Evolutionary conservation across 1,139 yeast genomes (phyloP).

Genomic region (Nakaseomyces kungkrabaensis): DNA sequence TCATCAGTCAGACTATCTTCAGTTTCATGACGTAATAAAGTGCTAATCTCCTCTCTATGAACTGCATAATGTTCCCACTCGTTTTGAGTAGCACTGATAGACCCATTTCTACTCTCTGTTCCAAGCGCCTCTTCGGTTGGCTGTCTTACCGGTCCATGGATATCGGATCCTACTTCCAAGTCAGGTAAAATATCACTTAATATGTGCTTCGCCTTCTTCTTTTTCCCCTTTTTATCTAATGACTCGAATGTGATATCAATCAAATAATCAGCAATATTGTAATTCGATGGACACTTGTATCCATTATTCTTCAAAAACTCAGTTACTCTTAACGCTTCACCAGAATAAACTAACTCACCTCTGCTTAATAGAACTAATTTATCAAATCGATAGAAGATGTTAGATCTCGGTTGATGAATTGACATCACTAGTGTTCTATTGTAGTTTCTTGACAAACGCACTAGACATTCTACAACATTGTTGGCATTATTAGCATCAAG

Average conservation of each 20-base stretch:
- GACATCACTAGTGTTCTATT: constrained; percentile 85
- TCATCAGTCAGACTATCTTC: constrained; percentile 2
- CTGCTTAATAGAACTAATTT: constrained; percentile 69
- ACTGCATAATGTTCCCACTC: constrained; percentile 88
- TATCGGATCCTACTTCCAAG: neutral
- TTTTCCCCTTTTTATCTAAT: constrained; percentile 10
- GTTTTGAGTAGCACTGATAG: constrained; percentile 43
- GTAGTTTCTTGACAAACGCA: constrained; percentile 66
- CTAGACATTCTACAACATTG: constrained; percentile 79
- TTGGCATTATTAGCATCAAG: constrained; percentile 88
- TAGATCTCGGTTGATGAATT: constrained; percentile 96
- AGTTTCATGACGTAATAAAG: constrained; percentile 30
- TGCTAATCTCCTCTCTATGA: constrained; percentile 61
- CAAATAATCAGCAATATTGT: constrained; percentile 86
- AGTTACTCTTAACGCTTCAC: constrained; percentile 60
- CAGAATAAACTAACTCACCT: constrained; percentile 82
- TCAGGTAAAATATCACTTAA: neutral
- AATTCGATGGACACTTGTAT: constrained; percentile 75
- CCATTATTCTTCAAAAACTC: constrained; percentile 72
- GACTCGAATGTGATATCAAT: constrained; percentile 79
- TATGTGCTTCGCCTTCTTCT: constrained; percentile 3
- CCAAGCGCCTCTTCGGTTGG: constrained; percentile 3
- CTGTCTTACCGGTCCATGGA: constrained; percentile 4
- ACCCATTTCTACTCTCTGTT: constrained; percentile 13
- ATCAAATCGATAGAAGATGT: constrained; percentile 85